These are phyloP conservation scores for Thelephora aurantiotincta DNA, from an alignment of 768 basidiomycete species.

Conservation along the genomic window DNA sequence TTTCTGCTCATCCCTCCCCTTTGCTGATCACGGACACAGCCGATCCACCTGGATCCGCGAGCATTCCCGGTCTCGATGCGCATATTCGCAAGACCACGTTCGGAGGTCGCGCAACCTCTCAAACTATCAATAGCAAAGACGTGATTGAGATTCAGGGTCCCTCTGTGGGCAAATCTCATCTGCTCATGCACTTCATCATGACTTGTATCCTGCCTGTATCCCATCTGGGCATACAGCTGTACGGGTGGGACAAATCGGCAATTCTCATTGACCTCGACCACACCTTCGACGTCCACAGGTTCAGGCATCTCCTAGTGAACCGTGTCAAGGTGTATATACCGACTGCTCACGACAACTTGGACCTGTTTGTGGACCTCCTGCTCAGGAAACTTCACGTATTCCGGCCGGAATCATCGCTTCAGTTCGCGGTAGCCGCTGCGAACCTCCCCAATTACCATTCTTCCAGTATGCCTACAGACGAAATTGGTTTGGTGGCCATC, in stretches of 20 bases:
- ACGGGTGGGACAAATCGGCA: slow-evolving; percentile 51
- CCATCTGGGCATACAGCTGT: slow-evolving; percentile 20
- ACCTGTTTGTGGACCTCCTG: slow-evolving; percentile 21
- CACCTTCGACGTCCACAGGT: slow-evolving; percentile 42
- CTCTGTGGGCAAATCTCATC: slow-evolving; percentile 64
- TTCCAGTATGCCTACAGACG: slow-evolving; percentile 23
- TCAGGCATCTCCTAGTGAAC: slow-evolving; percentile 35
- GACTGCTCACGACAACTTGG: slow-evolving; percentile 3
- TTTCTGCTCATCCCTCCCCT: slow-evolving; percentile 15
- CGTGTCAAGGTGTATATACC: slow-evolving; percentile 20
- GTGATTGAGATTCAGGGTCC: slow-evolving; percentile 69
- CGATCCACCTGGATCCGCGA: slow-evolving; percentile 7
- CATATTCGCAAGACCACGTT: slow-evolving; percentile 11
- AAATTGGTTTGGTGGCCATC: slow-evolving; percentile 53
- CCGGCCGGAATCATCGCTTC: slow-evolving; percentile 46
- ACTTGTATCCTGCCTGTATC: slow-evolving; percentile 39
- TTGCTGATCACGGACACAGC: slow-evolving; percentile 4
- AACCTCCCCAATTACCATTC: slow-evolving; percentile 42
- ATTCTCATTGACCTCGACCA: slow-evolving; percentile 60
- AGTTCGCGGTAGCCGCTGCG: slow-evolving; percentile 55
- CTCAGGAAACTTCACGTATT: slow-evolving; percentile 56
- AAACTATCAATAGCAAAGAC: slow-evolving; percentile 37
- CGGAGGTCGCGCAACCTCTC: slow-evolving; percentile 8
- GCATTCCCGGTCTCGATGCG: slow-evolving; percentile 21
- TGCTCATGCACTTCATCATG: slow-evolving; percentile 53